A percentile compares a stretch with the other conserved stretches of the same genome.
Conservation (phyloP, 2,329 filamentous ascomycete genomes). For the Pyrenophora seminiperda region DNA sequence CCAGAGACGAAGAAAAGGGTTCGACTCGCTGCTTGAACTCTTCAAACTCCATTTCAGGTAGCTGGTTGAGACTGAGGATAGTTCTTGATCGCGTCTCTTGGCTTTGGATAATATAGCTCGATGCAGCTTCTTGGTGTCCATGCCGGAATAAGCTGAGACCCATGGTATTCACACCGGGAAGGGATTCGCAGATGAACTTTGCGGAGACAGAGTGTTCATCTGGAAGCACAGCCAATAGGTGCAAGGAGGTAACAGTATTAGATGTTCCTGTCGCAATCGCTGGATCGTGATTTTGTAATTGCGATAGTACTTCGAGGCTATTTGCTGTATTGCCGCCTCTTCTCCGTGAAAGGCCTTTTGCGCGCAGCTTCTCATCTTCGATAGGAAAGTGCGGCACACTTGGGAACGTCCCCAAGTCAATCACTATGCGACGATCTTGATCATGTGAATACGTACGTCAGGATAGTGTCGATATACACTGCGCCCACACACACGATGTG, state of each 20-base stretch:
- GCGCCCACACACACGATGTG: slow-evolving; percentile 69
- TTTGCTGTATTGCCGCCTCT: slow-evolving; percentile 77
- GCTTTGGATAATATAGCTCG: slow-evolving; percentile 72
- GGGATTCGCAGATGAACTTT: slow-evolving; percentile 59
- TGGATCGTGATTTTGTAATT: slow-evolving; percentile 47
- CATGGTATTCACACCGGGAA: slow-evolving; percentile 57
- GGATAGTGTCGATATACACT: slow-evolving; percentile 72
- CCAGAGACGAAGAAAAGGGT: neutral
- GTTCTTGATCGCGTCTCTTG: slow-evolving; percentile 65
- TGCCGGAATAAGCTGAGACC: slow-evolving; percentile 64
- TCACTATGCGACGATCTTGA: neutral
- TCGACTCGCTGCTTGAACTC: slow-evolving; percentile 58
- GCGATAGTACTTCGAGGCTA: slow-evolving; percentile 70
- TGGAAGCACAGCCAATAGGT: slow-evolving; percentile 59
- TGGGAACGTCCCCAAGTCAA: neutral
- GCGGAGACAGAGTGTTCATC: slow-evolving; percentile 57
- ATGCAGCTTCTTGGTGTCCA: slow-evolving; percentile 62
- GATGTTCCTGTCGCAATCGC: neutral
- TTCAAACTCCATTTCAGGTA: slow-evolving; percentile 68
- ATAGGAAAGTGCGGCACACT: slow-evolving; percentile 69
- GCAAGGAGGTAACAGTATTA: slow-evolving; percentile 27
- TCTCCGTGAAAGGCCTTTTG: slow-evolving; percentile 62
- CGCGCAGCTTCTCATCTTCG: slow-evolving; percentile 75
- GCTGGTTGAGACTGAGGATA: slow-evolving; percentile 70
- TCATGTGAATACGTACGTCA: slow-evolving; percentile 3